These are phyloP conservation scores for Draba incana DNA, from an alignment of 345 rosid species.

Conservation along the genomic window DNA sequence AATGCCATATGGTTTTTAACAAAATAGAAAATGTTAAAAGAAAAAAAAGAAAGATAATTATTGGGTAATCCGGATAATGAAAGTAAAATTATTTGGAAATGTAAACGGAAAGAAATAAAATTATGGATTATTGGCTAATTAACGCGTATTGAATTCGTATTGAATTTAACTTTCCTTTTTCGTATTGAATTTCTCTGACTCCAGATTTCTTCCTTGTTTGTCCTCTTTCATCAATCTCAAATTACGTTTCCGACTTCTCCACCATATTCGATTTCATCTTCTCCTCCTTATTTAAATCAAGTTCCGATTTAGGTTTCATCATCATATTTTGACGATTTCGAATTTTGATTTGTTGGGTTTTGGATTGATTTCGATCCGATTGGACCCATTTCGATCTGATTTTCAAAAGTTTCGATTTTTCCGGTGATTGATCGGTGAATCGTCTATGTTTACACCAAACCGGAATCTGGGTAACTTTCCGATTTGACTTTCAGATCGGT, in stretches of 20 bases:
- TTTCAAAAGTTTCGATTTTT: background rate
- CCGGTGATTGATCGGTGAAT: slow-evolving; percentile 9
- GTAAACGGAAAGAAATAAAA: no score
- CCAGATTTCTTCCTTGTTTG: slow-evolving; percentile 1
- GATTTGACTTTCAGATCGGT: no score
- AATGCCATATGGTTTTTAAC: no score
- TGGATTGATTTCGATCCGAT: slow-evolving; percentile 28
- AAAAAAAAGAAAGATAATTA: no score
- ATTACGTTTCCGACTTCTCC: background rate
- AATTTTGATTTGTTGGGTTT: background rate
- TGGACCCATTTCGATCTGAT: slow-evolving; percentile 28
- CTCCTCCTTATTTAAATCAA: no score
- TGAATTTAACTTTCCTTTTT: slow-evolving; percentile 12
- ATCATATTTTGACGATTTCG: background rate
- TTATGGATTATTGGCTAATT: no score
- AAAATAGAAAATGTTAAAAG: no score
- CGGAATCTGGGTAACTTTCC: background rate
- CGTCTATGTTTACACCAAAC: background rate
- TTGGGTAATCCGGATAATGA: no score
- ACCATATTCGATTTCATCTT: slow-evolving; percentile 4
- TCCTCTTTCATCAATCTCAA: background rate
- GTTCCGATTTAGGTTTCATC: background rate
- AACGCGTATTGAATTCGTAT: no score
- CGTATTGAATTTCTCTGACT: background rate
- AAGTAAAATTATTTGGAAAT: no score